Conservation (phyloP, 495 filamentous ascomycete genomes). For the Annulohypoxylon bovei region DNA sequence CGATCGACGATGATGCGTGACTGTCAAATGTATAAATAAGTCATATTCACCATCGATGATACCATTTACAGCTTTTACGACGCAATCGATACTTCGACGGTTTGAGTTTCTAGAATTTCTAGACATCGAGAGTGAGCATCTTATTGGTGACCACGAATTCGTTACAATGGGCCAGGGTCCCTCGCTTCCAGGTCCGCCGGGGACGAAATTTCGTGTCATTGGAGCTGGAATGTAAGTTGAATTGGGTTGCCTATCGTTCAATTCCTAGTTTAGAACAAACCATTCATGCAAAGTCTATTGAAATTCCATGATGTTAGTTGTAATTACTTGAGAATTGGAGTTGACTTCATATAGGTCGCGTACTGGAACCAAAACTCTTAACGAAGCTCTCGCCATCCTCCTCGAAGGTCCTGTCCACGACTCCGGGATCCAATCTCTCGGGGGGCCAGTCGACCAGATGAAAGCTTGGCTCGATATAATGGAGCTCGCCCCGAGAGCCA, state of each 20-base stretch:
- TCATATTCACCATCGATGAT: constrained; percentile 31
- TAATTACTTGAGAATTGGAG: neutral
- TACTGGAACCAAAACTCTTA: constrained; percentile 48
- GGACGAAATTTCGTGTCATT: constrained; percentile 48
- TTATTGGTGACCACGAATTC: constrained; percentile 32
- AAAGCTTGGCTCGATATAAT: constrained; percentile 46
- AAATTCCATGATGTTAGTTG: neutral
- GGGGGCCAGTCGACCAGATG: constrained; percentile 41
- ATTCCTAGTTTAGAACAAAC: neutral
- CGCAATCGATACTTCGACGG: constrained; percentile 34
- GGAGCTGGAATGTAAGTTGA: constrained; percentile 48
- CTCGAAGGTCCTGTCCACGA: constrained; percentile 46
- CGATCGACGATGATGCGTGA: neutral
- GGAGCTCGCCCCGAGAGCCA: constrained; percentile 44
- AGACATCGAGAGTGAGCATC: constrained; percentile 8
- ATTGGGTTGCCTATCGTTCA: neutral
- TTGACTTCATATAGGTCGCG: constrained; percentile 44
- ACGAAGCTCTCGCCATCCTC: constrained; percentile 45
- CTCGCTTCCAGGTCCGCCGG: constrained; percentile 45
- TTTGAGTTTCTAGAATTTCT: constrained; percentile 18
- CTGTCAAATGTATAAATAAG: constrained; percentile 30
- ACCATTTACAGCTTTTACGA: constrained; percentile 27
- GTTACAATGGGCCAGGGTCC: constrained; percentile 45
- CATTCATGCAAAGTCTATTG: neutral
- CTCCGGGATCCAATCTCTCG: constrained; percentile 47